A percentile compares a stretch with the other conserved stretches of the same genome.
Conservation (phyloP, 78 protist species). For the Corallochytrium limacisporum region DNA sequence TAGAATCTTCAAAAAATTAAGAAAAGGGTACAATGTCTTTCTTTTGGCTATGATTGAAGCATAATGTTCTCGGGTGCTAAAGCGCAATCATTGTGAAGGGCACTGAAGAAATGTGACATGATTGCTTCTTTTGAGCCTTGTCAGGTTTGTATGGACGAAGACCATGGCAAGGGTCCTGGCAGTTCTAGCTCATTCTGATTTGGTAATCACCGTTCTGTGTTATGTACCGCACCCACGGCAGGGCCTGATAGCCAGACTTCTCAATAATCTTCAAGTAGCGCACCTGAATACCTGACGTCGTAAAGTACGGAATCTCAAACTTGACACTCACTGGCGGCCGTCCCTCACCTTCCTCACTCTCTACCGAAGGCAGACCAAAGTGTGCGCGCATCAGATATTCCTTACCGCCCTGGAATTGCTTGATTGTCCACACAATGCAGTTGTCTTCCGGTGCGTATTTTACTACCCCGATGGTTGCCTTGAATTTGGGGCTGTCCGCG, state of each 20-base stretch:
- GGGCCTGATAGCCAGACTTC: constrained; percentile 88
- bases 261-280: constrained; percentile 93
- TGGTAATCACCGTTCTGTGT: constrained; percentile 64
- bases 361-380: constrained; percentile 83
- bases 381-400: constrained; percentile 78
- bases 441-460: constrained; percentile 86
- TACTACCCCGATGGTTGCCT: constrained; percentile 56
- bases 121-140: no score
- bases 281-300: constrained; percentile 92
- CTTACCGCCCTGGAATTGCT: constrained; percentile 81
- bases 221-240: constrained; percentile 96
- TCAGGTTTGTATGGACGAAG: no score
- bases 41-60: no score
- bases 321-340: constrained; percentile 81
- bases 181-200: no score
- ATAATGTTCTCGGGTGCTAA: no score
- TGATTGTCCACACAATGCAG: constrained; percentile 88
- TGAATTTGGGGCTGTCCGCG: constrained; percentile 85
- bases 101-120: no score
- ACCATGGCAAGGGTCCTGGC: no score
- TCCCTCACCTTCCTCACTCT: constrained; percentile 41
- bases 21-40: no score
- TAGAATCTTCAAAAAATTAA: no score
- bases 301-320: constrained; percentile 97
- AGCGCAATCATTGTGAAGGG: no score